Base-by-base conservation (phyloP, 768 basidiomycete species). In the Boletus edulis region DNA sequence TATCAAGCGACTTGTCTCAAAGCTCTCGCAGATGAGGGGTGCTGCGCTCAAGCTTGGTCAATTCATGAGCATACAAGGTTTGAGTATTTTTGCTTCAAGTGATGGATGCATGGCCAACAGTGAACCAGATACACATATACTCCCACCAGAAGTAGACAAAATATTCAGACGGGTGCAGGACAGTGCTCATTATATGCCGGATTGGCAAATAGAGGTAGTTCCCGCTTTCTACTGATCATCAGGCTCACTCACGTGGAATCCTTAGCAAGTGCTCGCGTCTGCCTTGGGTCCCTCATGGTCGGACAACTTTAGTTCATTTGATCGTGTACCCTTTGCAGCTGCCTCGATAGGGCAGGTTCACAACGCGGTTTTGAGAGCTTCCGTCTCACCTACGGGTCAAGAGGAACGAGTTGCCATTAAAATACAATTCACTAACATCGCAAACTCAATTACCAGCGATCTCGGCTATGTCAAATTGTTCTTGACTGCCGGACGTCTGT, bases 271-370 rank as follows among this genome's bases (percentile, higher is more conserved):
- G 31, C 79, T 99, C 73, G 67, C 63, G 1, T 64, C 76, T n/a
- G 81, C 93, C 8, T 78, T 97, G 7, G 94, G 94, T 3, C 67
- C 80, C 0, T 76, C 84, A 24, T 98, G 95, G 94, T 69, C 74
- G 24, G 70, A 78, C 31, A 75, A 80, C 32, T 98, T 99, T 68
- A 61, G 73, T 1, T 77, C 81, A 0, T 97, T 98, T 69, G 83
- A 89, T 52, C 84, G 90, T 5, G 78, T 93, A 3, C 96, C 96
- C 0, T 93, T 97, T 61, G 95, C 95, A 2, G 91, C 94, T 0
- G 96, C 96, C 0, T 98, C 96, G 3, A 98, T 99, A 32, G 97
- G 97, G 0, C 96, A 99, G 69, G 96, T 98, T 1, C 96, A 99
- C 64, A 73, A 66, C 0, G 96, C 90, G 0, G 74, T 81, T 3